phyloP scores from a whole-genome alignment of 371 early-diverging fungal genomes.

The Phascolomyces articulosus region DNA sequence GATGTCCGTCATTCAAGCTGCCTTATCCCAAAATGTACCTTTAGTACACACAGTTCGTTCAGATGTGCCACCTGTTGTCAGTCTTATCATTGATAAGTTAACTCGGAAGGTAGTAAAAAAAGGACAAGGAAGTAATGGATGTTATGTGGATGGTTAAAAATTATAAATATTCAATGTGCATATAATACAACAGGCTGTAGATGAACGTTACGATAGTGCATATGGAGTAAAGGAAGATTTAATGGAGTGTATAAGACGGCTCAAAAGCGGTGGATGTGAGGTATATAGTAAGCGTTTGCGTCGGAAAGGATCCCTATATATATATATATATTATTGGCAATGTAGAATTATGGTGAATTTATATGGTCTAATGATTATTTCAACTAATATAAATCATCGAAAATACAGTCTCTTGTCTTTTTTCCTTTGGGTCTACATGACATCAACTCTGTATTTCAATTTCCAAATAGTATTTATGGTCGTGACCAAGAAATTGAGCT shows the following conservation, averaged over 20 bases:
- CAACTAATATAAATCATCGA: too few relatives aligned
- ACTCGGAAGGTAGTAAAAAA: constrained; percentile 48
- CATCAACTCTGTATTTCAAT: constrained; percentile 44
- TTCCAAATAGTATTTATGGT: constrained; percentile 39
- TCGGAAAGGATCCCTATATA: not conserved
- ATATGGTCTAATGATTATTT: too few relatives aligned
- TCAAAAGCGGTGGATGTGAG: constrained; percentile 15
- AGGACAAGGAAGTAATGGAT: too few relatives aligned
- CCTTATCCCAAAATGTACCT: constrained; percentile 52
- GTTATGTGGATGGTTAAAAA: too few relatives aligned
- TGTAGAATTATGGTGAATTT: too few relatives aligned
- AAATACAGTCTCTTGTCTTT: constrained; percentile 26
- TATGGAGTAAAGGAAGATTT: constrained; percentile 60
- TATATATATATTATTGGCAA: too few relatives aligned
- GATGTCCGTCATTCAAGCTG: constrained; percentile 55
- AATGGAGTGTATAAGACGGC: constrained; percentile 43
- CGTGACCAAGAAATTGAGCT: constrained; percentile 41
- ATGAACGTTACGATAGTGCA: constrained; percentile 58
- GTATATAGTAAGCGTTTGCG: not conserved
- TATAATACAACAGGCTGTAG: constrained; percentile 42
- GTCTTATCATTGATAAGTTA: constrained; percentile 57
- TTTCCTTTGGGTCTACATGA: constrained; percentile 45
- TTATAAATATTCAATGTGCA: too few relatives aligned
- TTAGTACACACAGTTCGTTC: constrained; percentile 45
- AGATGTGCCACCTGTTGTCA: constrained; percentile 56